Conservation (phyloP, 2,329 filamentous ascomycete genomes). For the Monosporascus sp. region DNA sequence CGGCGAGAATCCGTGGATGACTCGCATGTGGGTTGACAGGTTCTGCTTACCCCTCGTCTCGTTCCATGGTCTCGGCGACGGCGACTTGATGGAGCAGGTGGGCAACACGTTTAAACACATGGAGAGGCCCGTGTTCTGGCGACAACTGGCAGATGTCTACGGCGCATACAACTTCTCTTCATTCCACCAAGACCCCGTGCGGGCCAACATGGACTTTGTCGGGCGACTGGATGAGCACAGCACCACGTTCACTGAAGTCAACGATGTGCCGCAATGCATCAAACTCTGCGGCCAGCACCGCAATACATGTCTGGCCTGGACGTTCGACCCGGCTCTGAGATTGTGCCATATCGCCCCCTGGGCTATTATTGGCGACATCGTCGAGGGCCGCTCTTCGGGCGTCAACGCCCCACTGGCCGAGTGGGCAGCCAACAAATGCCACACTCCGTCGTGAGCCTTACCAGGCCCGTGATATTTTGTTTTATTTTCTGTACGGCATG, state of each 20-base stretch:
- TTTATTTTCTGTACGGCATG: neutral
- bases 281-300: constrained; percentile 34
- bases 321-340: constrained; percentile 35
- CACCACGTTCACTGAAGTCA: constrained; percentile 31
- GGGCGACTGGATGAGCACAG: constrained; percentile 42
- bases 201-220: constrained; percentile 42
- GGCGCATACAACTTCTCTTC: constrained; percentile 34
- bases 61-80: constrained; percentile 45
- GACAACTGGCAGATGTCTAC: constrained; percentile 46
- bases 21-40: constrained; percentile 43
- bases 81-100: constrained; percentile 40
- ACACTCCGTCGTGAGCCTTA: constrained; percentile 12
- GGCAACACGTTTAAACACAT: constrained; percentile 35
- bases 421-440: constrained; percentile 19
- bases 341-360: constrained; percentile 44
- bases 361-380: constrained; percentile 40
- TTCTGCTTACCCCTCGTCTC: constrained; percentile 51
- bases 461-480: neutral
- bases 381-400: constrained; percentile 31
- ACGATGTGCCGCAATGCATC: constrained; percentile 37
- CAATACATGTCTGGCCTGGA: constrained; percentile 47
- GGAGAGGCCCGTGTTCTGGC: constrained; percentile 41
- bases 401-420: constrained; percentile 29
- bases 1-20: constrained; percentile 45
- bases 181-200: constrained; percentile 32